Percentiles rank a stretch among this genome's conserved stretches.
Conservation (phyloP, 441 rosid genomes). For the Arabidopsis hybrid region DNA sequence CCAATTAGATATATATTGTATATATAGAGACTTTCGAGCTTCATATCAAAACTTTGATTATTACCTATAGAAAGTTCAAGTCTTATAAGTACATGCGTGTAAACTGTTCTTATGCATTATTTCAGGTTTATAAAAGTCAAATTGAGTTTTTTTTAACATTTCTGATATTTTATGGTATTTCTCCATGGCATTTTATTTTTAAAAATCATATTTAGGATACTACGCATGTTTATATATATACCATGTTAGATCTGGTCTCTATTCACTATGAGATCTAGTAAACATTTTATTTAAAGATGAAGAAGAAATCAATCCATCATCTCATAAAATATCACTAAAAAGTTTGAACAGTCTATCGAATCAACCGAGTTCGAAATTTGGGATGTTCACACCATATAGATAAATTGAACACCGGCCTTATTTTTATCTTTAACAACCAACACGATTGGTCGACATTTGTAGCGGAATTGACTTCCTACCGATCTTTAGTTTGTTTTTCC, state of each 20-base stretch:
- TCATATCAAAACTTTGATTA: neutral
- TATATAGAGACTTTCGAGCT: neutral
- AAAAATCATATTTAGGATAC: neutral
- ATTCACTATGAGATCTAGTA: neutral
- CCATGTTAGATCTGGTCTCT: neutral
- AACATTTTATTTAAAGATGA: no score
- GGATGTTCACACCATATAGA: neutral
- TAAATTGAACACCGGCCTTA: no score
- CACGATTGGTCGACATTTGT: no score
- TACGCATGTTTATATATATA: neutral
- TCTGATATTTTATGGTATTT: neutral
- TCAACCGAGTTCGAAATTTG: neutral
- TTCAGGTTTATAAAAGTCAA: neutral
- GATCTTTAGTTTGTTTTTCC: no score
- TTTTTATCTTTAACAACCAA: no score
- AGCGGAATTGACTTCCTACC: no score
- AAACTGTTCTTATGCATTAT: neutral
- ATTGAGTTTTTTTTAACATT: neutral
- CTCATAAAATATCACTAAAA: neutral
- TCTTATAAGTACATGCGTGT: neutral
- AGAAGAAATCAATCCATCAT: neutral
- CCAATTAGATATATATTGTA: neutral
- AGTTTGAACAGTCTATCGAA: neutral
- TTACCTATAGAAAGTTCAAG: neutral
- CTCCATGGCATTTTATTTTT: neutral